Evolutionary conservation across 345 rosid species (phyloP), one percentile per base, ranked within the genome.

Genomic region (Populus euphratica): DNA sequence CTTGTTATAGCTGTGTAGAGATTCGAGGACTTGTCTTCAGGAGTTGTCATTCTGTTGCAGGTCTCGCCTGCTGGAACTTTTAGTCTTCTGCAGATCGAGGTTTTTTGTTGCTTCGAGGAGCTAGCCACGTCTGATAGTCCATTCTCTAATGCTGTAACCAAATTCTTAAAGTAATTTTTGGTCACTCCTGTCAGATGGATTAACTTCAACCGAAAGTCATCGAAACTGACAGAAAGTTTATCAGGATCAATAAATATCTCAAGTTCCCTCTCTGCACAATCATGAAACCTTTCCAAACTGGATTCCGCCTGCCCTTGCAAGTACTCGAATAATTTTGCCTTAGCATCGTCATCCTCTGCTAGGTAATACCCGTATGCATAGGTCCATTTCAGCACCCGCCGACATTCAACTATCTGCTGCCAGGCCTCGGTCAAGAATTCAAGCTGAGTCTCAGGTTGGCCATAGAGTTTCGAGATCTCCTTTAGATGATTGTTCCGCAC

Each of bases 221-320:
- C 6, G 69, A 77, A 83, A 18, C 75, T 49, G 11, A 35, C 43
- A 4, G 2, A 0, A 5, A 27, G 31, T 4, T 5, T 17, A 25
- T 10, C 31, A 12, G 9, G 2, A 14, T 49, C 2, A 1, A 78
- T 50, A 21, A 78, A 78, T 9, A 29, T 64, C 6, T 3, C 9
- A n/a, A 84, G 21, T 38, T 81, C 82, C 63, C 68, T 76, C 76
- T 84, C 86, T 18, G 78, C 84, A 50, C 71, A 77, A 49, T 63
- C 50, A 47, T 84, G 86, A 13, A 84, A 77, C 78, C 76, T 81
- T 33, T 84, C 86, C 70, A 81, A 44, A 50, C 52, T 41, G n/a
- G 70, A 31, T 65, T 78, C 86, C 20, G 82, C 86, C 82, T 84
- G 80, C 56, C 88, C 84, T 47, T 84, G 84, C 74, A 76, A 64